Conservation (phyloP, 768 basidiomycete species). For the Auricularia auricula-judae region DNA sequence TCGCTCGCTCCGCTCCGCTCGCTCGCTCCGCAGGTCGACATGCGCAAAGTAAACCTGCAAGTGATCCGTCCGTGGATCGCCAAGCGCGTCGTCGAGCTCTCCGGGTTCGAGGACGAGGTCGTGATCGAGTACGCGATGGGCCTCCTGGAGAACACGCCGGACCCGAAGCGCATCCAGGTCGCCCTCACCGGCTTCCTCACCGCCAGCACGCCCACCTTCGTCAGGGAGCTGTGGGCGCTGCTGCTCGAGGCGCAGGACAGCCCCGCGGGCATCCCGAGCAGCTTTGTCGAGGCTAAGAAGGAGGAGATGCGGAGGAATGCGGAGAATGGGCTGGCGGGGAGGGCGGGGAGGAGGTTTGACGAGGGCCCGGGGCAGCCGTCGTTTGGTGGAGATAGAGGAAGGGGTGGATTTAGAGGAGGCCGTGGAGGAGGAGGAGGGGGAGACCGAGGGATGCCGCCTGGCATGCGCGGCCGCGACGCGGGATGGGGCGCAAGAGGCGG, state of each 20-base stretch:
- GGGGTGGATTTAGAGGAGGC: constrained; percentile 5
- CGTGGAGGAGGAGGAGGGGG: constrained; percentile 33
- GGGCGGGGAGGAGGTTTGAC: not conserved
- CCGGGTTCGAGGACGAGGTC: constrained; percentile 38
- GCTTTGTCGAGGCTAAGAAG: constrained; percentile 88
- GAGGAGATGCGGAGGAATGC: constrained; percentile 62
- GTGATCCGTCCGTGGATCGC: constrained; percentile 95
- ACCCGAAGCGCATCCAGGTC: constrained; percentile 52
- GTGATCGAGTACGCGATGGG: constrained; percentile 96
- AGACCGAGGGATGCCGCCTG: constrained; percentile 19
- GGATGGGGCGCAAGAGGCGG: constrained; percentile 64
- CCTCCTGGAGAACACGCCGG: constrained; percentile 60
- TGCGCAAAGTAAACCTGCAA: constrained; percentile 86
- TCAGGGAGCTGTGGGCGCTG: constrained; percentile 80
- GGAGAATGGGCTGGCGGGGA: constrained; percentile 2
- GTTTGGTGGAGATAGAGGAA: not conserved
- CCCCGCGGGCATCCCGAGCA: constrained; percentile 78
- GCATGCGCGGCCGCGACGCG: constrained; percentile 27
- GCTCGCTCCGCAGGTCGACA: constrained; percentile 57
- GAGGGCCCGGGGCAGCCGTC: not conserved
- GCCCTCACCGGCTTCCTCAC: constrained; percentile 88
- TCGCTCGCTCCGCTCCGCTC: not conserved
- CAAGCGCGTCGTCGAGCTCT: constrained; percentile 74
- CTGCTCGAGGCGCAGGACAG: constrained; percentile 89
- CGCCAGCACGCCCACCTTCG: constrained; percentile 75